These are phyloP conservation scores for Wickerhamomyces rabaulensis DNA, from an alignment of 805 yeast genomes.

Conservation along the genomic window DNA sequence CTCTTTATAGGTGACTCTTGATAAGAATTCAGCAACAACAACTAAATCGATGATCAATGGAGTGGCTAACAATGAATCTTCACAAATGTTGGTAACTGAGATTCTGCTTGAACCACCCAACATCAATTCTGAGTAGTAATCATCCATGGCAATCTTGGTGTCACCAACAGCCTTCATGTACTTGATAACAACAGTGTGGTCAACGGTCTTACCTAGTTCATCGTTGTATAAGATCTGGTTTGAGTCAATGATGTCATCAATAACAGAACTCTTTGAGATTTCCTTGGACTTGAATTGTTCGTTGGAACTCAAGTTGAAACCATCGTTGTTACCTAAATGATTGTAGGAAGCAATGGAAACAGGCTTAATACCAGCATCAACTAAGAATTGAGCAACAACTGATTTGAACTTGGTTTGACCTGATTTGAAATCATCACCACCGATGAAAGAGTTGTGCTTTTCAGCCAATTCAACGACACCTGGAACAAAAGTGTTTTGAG, in stretches of 20 bases:
- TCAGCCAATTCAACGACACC: constrained; percentile 91
- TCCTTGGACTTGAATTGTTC: constrained; percentile 94
- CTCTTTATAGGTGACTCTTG: constrained; percentile 77
- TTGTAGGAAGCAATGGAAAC: constrained; percentile 92
- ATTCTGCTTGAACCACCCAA: constrained; percentile 96
- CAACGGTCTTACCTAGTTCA: constrained; percentile 70
- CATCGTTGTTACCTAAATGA: constrained; percentile 96
- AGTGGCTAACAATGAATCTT: constrained; percentile 90
- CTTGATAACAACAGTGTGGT: constrained; percentile 93
- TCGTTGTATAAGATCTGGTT: constrained; percentile 81
- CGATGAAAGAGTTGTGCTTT: constrained; percentile 67
- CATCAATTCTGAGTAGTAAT: constrained; percentile 94
- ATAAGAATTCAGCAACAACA: constrained; percentile 83
- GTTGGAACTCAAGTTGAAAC: constrained; percentile 86
- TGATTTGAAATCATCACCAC: constrained; percentile 95
- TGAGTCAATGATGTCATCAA: constrained; percentile 89
- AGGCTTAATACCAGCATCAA: constrained; percentile 96
- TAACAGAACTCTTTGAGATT: constrained; percentile 87
- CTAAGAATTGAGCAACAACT: constrained; percentile 92
- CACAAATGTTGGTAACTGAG: constrained; percentile 92
- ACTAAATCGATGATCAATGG: constrained; percentile 91
- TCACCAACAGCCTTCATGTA: constrained; percentile 94
- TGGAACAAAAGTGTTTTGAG: constrained; percentile 96
- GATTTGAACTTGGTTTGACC: constrained; percentile 96
- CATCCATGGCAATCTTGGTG: constrained; percentile 97